These are phyloP conservation scores for Diplotaxis tenuifolia DNA, from an alignment of 345 rosid genomes.

Conservation along the genomic window DNA sequence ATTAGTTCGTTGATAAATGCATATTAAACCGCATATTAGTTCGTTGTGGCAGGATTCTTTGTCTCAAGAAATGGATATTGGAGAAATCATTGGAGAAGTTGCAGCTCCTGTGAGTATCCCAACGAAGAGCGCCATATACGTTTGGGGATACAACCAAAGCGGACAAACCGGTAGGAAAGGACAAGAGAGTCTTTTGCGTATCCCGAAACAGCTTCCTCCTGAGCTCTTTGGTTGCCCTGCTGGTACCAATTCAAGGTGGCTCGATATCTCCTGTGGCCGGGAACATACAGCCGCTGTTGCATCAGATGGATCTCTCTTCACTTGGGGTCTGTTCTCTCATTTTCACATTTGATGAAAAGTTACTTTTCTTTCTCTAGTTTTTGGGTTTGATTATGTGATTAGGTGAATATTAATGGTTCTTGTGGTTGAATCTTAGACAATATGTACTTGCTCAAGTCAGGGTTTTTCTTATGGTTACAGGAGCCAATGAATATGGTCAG, in stretches of 20 bases:
- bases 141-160: slow-evolving; percentile 91
- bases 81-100: slow-evolving; percentile 65
- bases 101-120: slow-evolving; percentile 45
- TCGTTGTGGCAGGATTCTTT: neutral
- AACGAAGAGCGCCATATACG: slow-evolving; percentile 89
- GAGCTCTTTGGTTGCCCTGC: slow-evolving; percentile 92
- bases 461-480: slow-evolving; percentile 38
- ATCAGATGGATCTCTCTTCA: slow-evolving; percentile 95
- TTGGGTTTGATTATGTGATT: neutral
- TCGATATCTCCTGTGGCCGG: slow-evolving; percentile 90
- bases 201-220: slow-evolving; percentile 91
- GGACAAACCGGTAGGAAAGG: slow-evolving; percentile 93
- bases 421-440: slow-evolving; percentile 4
- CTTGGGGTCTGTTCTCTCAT: slow-evolving; percentile 67
- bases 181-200: slow-evolving; percentile 65
- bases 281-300: slow-evolving; percentile 96
- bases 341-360: neutral
- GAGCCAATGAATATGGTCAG: slow-evolving; percentile 93
- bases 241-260: slow-evolving; percentile 73
- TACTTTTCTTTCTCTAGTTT: neutral
- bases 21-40: neutral
- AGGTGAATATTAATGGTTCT: neutral
- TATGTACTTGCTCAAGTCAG: neutral
- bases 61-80: slow-evolving; percentile 55
- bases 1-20: neutral